Conservation (phyloP, 345 rosid genomes). For the Nephelium lappaceum region DNA sequence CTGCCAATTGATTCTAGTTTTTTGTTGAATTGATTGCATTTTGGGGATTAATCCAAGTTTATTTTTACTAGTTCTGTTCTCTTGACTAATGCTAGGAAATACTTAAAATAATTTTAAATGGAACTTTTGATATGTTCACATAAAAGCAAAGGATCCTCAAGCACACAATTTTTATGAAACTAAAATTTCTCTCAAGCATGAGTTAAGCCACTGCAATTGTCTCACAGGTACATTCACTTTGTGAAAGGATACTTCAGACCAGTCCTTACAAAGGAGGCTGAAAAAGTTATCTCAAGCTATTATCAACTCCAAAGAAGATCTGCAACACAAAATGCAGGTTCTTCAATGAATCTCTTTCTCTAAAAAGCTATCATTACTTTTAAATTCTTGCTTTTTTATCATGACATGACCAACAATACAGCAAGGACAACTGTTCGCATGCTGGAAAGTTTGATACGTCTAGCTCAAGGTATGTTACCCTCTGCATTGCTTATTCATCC, state of each 20-base stretch:
- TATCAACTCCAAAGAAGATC: slow-evolving; percentile 96
- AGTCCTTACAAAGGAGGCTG: slow-evolving; percentile 83
- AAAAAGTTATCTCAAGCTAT: slow-evolving; percentile 83
- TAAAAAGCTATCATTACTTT: slow-evolving; percentile 6
- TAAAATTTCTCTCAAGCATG: background rate
- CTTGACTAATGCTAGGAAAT: background rate
- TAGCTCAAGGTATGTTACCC: slow-evolving; percentile 76
- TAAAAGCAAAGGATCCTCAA: background rate
- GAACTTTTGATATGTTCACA: background rate
- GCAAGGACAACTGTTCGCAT: slow-evolving; percentile 97
- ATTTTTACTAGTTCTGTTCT: background rate
- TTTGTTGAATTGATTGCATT: background rate
- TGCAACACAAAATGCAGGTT: slow-evolving; percentile 90
- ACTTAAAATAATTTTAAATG: background rate
- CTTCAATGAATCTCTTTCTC: slow-evolving; percentile 14
- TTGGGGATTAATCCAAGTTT: background rate
- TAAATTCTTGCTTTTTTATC: background rate
- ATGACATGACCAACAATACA: slow-evolving; percentile 36
- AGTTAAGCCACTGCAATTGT: slow-evolving; percentile 10
- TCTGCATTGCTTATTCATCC: slow-evolving; percentile 10
- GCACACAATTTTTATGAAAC: background rate
- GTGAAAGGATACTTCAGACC: slow-evolving; percentile 83
- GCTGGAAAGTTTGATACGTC: slow-evolving; percentile 95
- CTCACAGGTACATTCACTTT: slow-evolving; percentile 73
- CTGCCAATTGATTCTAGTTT: background rate